A percentile compares a stretch with the other conserved stretches of the same genome.
Conservation (phyloP, 441 rosid species). For the Aquilaria agallochum region DNA sequence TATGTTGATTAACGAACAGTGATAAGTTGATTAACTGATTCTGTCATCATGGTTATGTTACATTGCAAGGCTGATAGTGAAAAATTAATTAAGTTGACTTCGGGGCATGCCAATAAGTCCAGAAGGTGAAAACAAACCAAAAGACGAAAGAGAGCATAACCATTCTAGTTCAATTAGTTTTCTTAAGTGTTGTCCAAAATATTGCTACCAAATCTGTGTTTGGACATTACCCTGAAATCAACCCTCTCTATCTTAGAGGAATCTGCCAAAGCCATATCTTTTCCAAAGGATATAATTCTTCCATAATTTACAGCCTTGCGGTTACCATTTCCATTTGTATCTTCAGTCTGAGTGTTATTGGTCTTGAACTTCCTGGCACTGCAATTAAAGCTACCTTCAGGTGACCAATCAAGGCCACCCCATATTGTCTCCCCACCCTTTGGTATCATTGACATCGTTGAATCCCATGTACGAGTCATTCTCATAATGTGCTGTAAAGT, state of each 20-base stretch:
- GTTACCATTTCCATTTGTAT: slow-evolving; percentile 11
- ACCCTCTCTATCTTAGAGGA: slow-evolving; percentile 33
- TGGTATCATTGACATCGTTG: slow-evolving; percentile 49
- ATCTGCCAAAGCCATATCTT: slow-evolving; percentile 31
- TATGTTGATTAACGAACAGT: too few species aligned
- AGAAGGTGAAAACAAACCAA: too few species aligned
- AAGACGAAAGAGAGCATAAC: too few species aligned
- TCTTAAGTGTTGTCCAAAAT: neutral
- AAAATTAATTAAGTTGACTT: too few species aligned
- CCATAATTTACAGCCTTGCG: slow-evolving; percentile 32
- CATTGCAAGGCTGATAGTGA: too few species aligned
- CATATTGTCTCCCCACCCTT: slow-evolving; percentile 49
- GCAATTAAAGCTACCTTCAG: slow-evolving; percentile 30
- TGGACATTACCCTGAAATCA: slow-evolving; percentile 36
- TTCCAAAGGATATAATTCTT: slow-evolving; percentile 44
- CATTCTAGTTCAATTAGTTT: neutral
- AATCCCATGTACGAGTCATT: slow-evolving; percentile 49
- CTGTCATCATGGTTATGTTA: too few species aligned
- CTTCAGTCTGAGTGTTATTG: slow-evolving; percentile 17
- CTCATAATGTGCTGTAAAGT: slow-evolving; percentile 41
- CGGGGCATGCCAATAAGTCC: too few species aligned
- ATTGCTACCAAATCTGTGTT: neutral
- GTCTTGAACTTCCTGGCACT: slow-evolving; percentile 11
- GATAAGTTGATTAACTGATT: too few species aligned
- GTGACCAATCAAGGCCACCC: slow-evolving; percentile 53